Conservation (phyloP, 1,284 basidiomycete species). For the Sporisorium scitamineum region DNA sequence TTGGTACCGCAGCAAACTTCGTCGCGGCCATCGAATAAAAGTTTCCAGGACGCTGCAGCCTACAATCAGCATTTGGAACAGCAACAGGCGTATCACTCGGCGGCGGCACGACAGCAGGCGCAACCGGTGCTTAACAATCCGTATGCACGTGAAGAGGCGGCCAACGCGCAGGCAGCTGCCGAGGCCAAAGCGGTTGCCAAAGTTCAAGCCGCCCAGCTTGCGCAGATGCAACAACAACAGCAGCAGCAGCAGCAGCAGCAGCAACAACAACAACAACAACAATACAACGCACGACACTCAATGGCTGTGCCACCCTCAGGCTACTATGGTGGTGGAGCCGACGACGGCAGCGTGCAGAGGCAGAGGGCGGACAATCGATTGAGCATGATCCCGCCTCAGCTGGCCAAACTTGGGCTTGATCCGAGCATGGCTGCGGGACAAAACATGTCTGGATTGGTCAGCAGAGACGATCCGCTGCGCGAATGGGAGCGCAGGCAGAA, state of each 20-base stretch:
- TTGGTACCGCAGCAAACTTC: slow-evolving; percentile 75
- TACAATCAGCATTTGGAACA: slow-evolving; percentile 95
- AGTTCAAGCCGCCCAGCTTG: slow-evolving; percentile 54
- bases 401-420: slow-evolving; percentile 71
- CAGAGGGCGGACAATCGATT: slow-evolving; percentile 70
- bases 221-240: slow-evolving; percentile 49
- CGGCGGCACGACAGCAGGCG: slow-evolving; percentile 68
- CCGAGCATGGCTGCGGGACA: slow-evolving; percentile 34
- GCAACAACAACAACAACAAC: slow-evolving; percentile 45
- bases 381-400: slow-evolving; percentile 89
- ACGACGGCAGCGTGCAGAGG: slow-evolving; percentile 12
- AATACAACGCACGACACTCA: slow-evolving; percentile 41
- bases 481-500: slow-evolving; percentile 74
- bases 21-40: slow-evolving; percentile 76
- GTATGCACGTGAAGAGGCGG: slow-evolving; percentile 54
- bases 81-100: slow-evolving; percentile 89
- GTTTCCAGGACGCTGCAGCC: slow-evolving; percentile 89
- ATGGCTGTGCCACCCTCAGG: slow-evolving; percentile 37
- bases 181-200: slow-evolving; percentile 51
- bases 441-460: slow-evolving; percentile 61
- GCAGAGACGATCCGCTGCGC: slow-evolving; percentile 61
- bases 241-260: slow-evolving; percentile 45
- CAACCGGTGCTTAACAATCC: slow-evolving; percentile 64
- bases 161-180: slow-evolving; percentile 31
- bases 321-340: slow-evolving; percentile 28